Conservation (phyloP, 768 basidiomycete genomes). For the Podaxis carcinomalis region DNA sequence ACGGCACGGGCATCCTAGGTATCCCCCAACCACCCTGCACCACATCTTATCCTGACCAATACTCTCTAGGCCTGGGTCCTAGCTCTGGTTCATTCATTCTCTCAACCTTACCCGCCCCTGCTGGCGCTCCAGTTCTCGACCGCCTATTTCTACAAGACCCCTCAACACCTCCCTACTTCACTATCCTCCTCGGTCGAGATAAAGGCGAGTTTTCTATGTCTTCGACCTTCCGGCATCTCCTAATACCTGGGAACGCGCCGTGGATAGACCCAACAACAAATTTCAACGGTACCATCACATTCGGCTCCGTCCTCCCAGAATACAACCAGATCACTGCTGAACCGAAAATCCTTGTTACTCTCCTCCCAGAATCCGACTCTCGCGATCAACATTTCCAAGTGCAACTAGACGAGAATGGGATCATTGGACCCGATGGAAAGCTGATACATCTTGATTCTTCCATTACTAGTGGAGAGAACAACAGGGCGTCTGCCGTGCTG, state of each 20-base stretch:
- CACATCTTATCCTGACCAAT: not conserved
- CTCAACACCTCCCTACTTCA: conserved; percentile 55
- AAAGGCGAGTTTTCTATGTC: conserved; percentile 23
- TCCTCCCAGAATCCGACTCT: conserved; percentile 21
- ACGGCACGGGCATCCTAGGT: conserved; percentile 28
- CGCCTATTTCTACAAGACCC: conserved; percentile 59
- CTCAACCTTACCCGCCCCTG: conserved; percentile 23
- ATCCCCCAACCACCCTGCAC: not conserved
- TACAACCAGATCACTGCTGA: conserved; percentile 46
- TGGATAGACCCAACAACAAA: conserved; percentile 40
- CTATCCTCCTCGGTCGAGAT: conserved; percentile 59
- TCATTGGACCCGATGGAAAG: conserved; percentile 59
- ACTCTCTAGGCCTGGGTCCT: conserved; percentile 56
- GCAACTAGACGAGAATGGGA: conserved; percentile 49
- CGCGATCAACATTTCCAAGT: conserved; percentile 63
- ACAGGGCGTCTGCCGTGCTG: conserved; percentile 55
- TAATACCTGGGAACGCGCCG: not conserved
- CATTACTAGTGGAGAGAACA: conserved; percentile 29
- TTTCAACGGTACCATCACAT: conserved; percentile 57
- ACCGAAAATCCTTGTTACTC: conserved; percentile 46
- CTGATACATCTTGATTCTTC: conserved; percentile 23
- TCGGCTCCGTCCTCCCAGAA: conserved; percentile 52
- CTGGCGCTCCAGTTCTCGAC: conserved; percentile 55
- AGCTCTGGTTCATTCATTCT: conserved; percentile 50
- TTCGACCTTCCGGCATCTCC: not conserved